These are phyloP conservation scores for Dacryopinax primogenitus DNA, from an alignment of 768 basidiomycete species.

Conservation along the genomic window DNA sequence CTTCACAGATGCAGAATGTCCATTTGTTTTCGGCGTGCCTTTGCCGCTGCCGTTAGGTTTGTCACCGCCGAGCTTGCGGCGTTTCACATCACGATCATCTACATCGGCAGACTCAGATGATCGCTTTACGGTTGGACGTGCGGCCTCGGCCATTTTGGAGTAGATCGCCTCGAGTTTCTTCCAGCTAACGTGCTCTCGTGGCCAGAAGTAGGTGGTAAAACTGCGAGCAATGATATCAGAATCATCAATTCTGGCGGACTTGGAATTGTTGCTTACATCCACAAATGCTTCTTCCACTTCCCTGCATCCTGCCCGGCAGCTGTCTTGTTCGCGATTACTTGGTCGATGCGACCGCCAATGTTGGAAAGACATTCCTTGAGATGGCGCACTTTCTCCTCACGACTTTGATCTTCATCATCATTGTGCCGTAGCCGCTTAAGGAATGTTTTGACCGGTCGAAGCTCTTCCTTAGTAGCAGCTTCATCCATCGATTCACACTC, in stretches of 20 bases:
- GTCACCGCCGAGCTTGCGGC: neutral
- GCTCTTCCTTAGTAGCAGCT: slow-evolving; percentile 76
- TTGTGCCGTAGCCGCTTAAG: slow-evolving; percentile 15
- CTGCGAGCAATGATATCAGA: slow-evolving; percentile 29
- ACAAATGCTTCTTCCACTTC: slow-evolving; percentile 86
- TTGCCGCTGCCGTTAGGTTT: neutral
- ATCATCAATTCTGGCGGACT: neutral
- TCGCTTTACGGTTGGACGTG: neutral
- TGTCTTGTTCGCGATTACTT: slow-evolving; percentile 61
- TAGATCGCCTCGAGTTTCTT: slow-evolving; percentile 90
- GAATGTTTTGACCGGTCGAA: slow-evolving; percentile 94
- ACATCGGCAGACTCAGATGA: neutral
- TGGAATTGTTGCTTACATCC: slow-evolving; percentile 58
- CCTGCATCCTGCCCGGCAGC: slow-evolving; percentile 69
- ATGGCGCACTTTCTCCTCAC: slow-evolving; percentile 92
- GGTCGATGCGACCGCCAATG: slow-evolving; percentile 84
- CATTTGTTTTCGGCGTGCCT: slow-evolving; percentile 4
- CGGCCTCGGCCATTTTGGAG: slow-evolving; percentile 58
- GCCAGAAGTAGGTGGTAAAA: slow-evolving; percentile 95
- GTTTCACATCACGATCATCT: neutral
- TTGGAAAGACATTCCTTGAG: slow-evolving; percentile 90
- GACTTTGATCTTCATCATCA: slow-evolving; percentile 41
- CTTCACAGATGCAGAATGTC: neutral
- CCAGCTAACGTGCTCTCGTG: slow-evolving; percentile 81
- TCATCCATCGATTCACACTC: slow-evolving; percentile 95